phyloP scores from a whole-genome alignment of 2,329 filamentous ascomycete species.

The Colletotrichum sp. region DNA sequence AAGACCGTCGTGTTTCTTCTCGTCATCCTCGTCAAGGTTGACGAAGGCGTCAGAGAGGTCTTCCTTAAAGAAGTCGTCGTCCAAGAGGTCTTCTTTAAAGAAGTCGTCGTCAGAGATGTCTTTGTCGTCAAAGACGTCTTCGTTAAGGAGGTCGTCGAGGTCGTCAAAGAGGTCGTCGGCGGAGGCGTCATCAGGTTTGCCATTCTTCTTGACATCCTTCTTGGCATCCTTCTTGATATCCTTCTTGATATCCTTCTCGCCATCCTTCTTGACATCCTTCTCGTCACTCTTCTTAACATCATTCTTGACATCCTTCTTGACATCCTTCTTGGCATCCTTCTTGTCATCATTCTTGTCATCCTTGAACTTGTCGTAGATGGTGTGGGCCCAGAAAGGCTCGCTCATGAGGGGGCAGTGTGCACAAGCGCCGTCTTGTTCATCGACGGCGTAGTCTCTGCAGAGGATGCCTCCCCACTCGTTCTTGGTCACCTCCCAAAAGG shows the following conservation, averaged over 20 bases:
- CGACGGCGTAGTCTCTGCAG: background rate
- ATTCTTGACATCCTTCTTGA: background rate
- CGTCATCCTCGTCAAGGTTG: background rate
- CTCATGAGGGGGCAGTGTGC: background rate
- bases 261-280: too few relatives aligned
- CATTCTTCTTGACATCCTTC: too few relatives aligned
- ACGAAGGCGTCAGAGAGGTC: background rate
- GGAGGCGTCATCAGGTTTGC: too few relatives aligned
- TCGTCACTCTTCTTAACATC: background rate
- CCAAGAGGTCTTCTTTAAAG: rapidly evolving
- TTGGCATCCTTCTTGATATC: too few relatives aligned
- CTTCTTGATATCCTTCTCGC: too few relatives aligned
- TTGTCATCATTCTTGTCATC: background rate
- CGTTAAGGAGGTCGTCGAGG: too few relatives aligned
- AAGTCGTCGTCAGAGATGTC: too few relatives aligned
- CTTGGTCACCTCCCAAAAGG: background rate
- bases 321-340: background rate
- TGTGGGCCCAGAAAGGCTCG: background rate
- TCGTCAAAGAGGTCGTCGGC: too few relatives aligned
- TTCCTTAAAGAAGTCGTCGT: background rate
- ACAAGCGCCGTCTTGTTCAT: background rate
- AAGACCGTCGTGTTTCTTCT: background rate
- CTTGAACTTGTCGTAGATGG: background rate
- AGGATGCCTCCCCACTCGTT: background rate
- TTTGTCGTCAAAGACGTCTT: too few relatives aligned